Base-by-base conservation (phyloP, 164 flowering plant species). In the Buxus sempervirens region DNA sequence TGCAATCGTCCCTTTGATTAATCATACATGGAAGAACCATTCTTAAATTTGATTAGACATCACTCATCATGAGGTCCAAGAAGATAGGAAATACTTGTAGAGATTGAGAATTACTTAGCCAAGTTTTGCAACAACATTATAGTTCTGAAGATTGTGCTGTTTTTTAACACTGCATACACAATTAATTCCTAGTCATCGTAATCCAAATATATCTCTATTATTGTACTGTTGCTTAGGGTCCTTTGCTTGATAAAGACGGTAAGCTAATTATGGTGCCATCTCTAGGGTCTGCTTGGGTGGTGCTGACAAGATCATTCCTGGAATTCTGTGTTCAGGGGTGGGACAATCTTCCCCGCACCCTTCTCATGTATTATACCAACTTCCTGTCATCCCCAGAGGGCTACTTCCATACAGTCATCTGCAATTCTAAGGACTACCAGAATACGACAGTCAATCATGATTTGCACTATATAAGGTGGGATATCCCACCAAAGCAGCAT, bases 321-420 rank as follows among this genome's bases (percentile, higher is more conserved):
- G 96, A 91, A 54, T 90, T 84, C 73, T 85, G 88, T 63, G 70
- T 91, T 10, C 87, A 85, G 90, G 97, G 93, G 48, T 88, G 90
- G 89, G 96, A 91, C 60, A 91, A 88, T 79, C 92, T 91, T 49
- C 97, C 97, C 2, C 89, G 96, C 18, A 91, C 90, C 4, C 85
- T 91, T 21, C 86, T 91, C 63, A 86, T 91, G 96, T 91, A 91
- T 80, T 90, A 88, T 75, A 85, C 94, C 19, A 91, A 91, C 75
- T 73, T 83, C 77, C 64, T 90, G 66, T 86, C 92, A 24, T 85
- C 97, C 5, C 70, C 85, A 0, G 96, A 91, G 70, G 90, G 96
- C 49, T 90, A 91, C 83, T 91, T 91, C 76, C 97, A 91, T 78
- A 85, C 92, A 0, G 88, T 88, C 9, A 73, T 81, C 42, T 91